These are phyloP conservation scores for Psilocybe sp. DNA, from an alignment of 768 basidiomycete genomes.

Conservation along the genomic window DNA sequence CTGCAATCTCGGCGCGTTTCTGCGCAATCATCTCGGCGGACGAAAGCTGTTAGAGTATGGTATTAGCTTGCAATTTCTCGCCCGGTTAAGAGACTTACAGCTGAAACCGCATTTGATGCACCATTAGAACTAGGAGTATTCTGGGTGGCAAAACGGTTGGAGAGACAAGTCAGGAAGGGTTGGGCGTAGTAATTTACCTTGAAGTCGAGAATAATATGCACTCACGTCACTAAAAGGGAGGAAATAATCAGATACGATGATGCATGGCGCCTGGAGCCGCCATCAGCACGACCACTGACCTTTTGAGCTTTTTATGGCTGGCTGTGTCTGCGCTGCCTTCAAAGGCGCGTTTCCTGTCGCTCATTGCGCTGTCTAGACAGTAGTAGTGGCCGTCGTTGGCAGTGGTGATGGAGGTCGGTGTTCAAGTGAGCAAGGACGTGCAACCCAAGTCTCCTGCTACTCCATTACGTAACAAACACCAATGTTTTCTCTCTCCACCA, in stretches of 20 bases:
- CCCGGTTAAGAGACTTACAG: constrained; percentile 5
- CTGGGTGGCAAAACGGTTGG: constrained; percentile 19
- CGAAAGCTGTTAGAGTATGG: constrained; percentile 34
- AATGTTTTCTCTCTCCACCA: constrained; percentile 45
- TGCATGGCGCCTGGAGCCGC: background rate
- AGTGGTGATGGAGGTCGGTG: background rate
- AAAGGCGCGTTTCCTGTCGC: constrained; percentile 60
- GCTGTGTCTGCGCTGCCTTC: constrained; percentile 45
- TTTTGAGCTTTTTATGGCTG: constrained; percentile 61
- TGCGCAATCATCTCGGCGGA: constrained; percentile 73
- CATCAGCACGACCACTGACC: constrained; percentile 38
- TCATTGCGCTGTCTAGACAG: constrained; percentile 38
- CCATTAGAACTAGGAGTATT: constrained; percentile 11
- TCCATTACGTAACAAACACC: constrained; percentile 21
- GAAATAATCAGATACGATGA: constrained; percentile 8
- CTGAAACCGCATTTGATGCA: constrained; percentile 5
- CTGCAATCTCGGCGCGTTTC: constrained; percentile 81
- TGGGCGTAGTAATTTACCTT: constrained; percentile 74
- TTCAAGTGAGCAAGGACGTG: background rate
- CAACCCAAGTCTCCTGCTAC: background rate
- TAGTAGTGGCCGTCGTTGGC: background rate
- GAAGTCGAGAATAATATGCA: constrained; percentile 26
- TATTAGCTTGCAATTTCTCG: background rate
- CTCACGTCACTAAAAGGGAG: constrained; percentile 65
- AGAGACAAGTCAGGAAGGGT: constrained; percentile 47